phyloP scores from a whole-genome alignment of 163 green algal genomes.

The Scenedesmus sp. region DNA sequence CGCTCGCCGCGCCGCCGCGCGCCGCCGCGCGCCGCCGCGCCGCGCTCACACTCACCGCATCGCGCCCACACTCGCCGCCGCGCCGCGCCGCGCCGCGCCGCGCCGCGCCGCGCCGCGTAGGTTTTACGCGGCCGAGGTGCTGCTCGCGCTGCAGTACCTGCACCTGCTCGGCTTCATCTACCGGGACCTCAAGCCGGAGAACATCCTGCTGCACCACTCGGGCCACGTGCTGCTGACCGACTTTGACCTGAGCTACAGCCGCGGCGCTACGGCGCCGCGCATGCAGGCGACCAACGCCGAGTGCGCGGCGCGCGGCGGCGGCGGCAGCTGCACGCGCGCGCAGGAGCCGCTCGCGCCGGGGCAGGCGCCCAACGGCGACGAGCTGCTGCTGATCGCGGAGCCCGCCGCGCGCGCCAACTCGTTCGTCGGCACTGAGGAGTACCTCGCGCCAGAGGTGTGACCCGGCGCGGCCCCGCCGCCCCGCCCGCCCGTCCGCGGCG shows the following conservation, averaged over 20 bases:
- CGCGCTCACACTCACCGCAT: no score
- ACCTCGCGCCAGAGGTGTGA: constrained; percentile 85
- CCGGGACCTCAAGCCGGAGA: constrained; percentile 85
- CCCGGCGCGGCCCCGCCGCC: no score
- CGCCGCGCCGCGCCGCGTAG: constrained; percentile 22
- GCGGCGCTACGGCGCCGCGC: constrained; percentile 56
- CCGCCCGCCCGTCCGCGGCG: no score
- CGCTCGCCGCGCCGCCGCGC: no score
- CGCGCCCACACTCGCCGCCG: no score
- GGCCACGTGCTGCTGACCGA: constrained; percentile 94
- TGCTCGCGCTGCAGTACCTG: constrained; percentile 97
- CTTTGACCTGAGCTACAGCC: constrained; percentile 86
- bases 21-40: no score
- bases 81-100: no score
- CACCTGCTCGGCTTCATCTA: constrained; percentile 94
- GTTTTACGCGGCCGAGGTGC: constrained; percentile 90
- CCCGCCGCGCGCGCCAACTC: constrained; percentile 86
- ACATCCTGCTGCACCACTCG: constrained; percentile 91
- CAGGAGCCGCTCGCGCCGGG: constrained; percentile 19
- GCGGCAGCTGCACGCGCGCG: constrained; percentile 26
- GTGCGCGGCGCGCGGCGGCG: neutral
- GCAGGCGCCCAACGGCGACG: constrained; percentile 45
- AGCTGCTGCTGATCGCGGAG: constrained; percentile 76
- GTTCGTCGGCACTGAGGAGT: constrained; percentile 97
- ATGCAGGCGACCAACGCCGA: constrained; percentile 41